Evolutionary conservation across 129 eudicot genomes (phyloP), one percentile per base, ranked within the genome.

Genomic region (Centrapalus pauciflorus): DNA sequence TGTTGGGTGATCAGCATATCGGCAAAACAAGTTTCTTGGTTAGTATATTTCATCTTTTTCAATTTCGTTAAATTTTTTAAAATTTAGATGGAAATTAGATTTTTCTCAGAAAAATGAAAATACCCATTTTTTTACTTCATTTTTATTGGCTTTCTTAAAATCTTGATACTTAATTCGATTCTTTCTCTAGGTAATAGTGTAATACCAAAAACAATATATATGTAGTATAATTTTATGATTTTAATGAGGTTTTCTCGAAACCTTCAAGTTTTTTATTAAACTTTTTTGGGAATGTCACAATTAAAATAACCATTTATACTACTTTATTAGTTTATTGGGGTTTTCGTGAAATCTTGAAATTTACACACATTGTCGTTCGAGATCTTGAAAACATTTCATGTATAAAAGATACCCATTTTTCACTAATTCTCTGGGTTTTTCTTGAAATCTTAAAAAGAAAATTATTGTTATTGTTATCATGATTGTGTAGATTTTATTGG

Each of bases 21-120:
- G 98, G 98, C 29, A 92, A 92, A 80, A 79, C 94, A 4, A 82
- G 82, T 57, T 92, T 92, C 72, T 66, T 88, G 85, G 98, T 92
- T 13, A 74, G 82, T 83, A 19, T 16, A 25, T 57, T 4, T 9
- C 27, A 8, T 2, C 12, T 5, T n/a, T 24, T n/a, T 65, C 46
- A n/a, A 11, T 8, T 17, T 49, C 14, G 37, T 69, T 65, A 27
- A 54, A 19, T 10, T 28, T n/a, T 71, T 51, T 3, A 45, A 26
- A n/a, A n/a, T n/a, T n/a, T n/a, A n/a, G n/a, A n/a, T n/a, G n/a
- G 49, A 34, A 32, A 40, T 13, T 11, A 20, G 14, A 3, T 0
- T 35, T 34, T 37, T 25, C 43, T 19, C n/a, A n/a, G n/a, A n/a
- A n/a, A n/a, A n/a, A n/a, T n/a, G n/a, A n/a, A n/a, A n/a, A n/a